Evolutionary conservation across 164 flowering plant genomes (phyloP).

Genomic region (Saururus chinensis): DNA sequence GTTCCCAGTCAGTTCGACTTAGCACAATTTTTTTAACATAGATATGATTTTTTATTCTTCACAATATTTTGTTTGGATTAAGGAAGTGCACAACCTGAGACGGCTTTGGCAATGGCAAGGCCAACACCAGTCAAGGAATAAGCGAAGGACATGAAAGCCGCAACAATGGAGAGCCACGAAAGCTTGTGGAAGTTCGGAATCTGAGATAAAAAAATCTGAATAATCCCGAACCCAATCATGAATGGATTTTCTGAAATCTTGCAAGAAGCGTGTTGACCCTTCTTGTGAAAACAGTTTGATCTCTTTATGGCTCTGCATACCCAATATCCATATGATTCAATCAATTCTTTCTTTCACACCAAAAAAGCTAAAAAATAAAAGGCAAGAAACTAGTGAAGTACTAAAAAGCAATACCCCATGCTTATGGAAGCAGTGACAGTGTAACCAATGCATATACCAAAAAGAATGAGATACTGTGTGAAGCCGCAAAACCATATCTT

Average conservation of each 20-base stretch:
- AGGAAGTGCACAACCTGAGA: slow-evolving; percentile 29
- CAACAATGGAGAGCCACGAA: slow-evolving; percentile 63
- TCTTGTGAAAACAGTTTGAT: slow-evolving; percentile 36
- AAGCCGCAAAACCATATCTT: slow-evolving; percentile 23
- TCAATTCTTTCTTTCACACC: no score
- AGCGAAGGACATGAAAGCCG: slow-evolving; percentile 64
- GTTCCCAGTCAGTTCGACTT: no score
- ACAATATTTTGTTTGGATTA: not conserved
- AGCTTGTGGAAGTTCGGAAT: slow-evolving; percentile 65
- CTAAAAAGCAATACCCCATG: slow-evolving; percentile 26
- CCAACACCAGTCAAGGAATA: slow-evolving; percentile 36
- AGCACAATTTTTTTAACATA: no score
- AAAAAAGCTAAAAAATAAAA: no score
- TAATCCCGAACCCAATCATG: slow-evolving; percentile 60
- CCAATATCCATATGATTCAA: no score
- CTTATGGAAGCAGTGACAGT: slow-evolving; percentile 44
- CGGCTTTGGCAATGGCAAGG: slow-evolving; percentile 42
- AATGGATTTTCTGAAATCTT: slow-evolving; percentile 55
- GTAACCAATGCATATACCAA: slow-evolving; percentile 31
- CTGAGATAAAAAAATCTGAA: slow-evolving; percentile 56
- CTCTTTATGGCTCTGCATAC: slow-evolving; percentile 28
- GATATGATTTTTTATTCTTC: no score
- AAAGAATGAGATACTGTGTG: slow-evolving; percentile 22
- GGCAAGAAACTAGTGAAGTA: no score
- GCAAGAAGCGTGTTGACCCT: slow-evolving; percentile 53